These are phyloP conservation scores for Diplogelasinospora grovesii DNA, from an alignment of 495 filamentous ascomycete species.

Conservation along the genomic window DNA sequence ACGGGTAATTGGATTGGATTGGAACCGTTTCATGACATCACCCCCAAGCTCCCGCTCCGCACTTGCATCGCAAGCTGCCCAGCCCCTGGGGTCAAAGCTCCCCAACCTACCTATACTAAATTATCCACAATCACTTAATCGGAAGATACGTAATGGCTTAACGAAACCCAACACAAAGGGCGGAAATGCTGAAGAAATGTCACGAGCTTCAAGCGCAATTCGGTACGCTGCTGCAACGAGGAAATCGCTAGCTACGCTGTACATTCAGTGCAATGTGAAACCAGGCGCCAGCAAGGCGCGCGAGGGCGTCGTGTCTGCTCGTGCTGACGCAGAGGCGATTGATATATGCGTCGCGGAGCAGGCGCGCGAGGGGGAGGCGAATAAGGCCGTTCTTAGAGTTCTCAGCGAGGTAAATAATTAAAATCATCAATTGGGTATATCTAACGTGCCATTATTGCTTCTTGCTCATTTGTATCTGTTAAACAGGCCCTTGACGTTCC, in stretches of 20 bases:
- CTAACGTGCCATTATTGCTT: neutral
- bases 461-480: neutral
- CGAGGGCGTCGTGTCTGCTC: slow-evolving; percentile 49
- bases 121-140: too few relatives aligned
- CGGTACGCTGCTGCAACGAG: slow-evolving; percentile 24
- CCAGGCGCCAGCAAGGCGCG: slow-evolving; percentile 55
- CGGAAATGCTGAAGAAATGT: too few relatives aligned
- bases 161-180: too few relatives aligned
- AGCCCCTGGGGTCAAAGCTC: too few relatives aligned
- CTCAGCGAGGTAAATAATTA: slow-evolving; percentile 50
- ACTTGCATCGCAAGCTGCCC: too few relatives aligned
- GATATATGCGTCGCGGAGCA: slow-evolving; percentile 58
- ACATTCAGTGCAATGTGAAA: slow-evolving; percentile 55
- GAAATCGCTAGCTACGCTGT: slow-evolving; percentile 36
- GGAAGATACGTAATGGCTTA: too few relatives aligned
- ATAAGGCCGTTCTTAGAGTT: slow-evolving; percentile 56
- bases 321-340: slow-evolving; percentile 46
- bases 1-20: too few relatives aligned
- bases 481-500: slow-evolving; percentile 43
- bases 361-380: slow-evolving; percentile 60
- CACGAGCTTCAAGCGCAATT: too few relatives aligned
- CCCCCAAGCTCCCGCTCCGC: too few relatives aligned
- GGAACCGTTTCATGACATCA: too few relatives aligned
- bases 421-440: too few relatives aligned
- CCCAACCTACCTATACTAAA: too few relatives aligned